These are phyloP conservation scores for Kwoniella mangroviensis DNA, from an alignment of 768 basidiomycete species.

Conservation along the genomic window DNA sequence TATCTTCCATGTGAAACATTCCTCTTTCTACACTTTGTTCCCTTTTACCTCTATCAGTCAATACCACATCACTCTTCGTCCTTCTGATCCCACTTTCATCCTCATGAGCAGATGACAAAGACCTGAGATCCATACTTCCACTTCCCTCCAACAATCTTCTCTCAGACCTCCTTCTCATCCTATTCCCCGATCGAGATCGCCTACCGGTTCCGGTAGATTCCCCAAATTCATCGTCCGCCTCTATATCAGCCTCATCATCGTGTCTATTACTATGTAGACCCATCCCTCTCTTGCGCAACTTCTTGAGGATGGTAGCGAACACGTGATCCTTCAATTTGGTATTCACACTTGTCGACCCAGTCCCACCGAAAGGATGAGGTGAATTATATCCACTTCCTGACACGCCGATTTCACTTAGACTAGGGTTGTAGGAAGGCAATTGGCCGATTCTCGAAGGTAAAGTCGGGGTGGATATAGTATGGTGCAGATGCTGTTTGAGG, in stretches of 20 bases:
- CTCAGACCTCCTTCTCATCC: constrained; percentile 5
- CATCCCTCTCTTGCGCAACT: constrained; percentile 45
- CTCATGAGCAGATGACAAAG: neutral
- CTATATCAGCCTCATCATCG: constrained; percentile 52
- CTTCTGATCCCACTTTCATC: constrained; percentile 35
- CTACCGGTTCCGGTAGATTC: neutral
- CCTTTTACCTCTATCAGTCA: constrained; percentile 39
- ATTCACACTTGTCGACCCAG: constrained; percentile 91
- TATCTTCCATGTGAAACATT: constrained; percentile 68
- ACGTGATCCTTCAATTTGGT: constrained; percentile 94
- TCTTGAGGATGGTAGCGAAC: constrained; percentile 81
- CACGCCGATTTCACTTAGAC: neutral
- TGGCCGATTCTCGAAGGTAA: constrained; percentile 31
- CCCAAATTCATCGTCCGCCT: constrained; percentile 60
- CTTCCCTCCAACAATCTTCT: neutral
- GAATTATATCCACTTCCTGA: constrained; percentile 34
- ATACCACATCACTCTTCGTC: constrained; percentile 52
- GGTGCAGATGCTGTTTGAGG: constrained; percentile 39
- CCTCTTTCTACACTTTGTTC: constrained; percentile 63
- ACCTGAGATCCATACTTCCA: constrained; percentile 33
- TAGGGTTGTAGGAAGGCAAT: constrained; percentile 9
- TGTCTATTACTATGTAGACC: constrained; percentile 19
- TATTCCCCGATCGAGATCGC: neutral
- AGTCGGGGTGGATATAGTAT: constrained; percentile 49
- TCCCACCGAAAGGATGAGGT: constrained; percentile 70